A percentile compares a stretch with the other conserved stretches of the same genome.
These are phyloP conservation scores for Corymbia maculata DNA, from an alignment of 345 rosid species.

Conservation along the genomic window DNA sequence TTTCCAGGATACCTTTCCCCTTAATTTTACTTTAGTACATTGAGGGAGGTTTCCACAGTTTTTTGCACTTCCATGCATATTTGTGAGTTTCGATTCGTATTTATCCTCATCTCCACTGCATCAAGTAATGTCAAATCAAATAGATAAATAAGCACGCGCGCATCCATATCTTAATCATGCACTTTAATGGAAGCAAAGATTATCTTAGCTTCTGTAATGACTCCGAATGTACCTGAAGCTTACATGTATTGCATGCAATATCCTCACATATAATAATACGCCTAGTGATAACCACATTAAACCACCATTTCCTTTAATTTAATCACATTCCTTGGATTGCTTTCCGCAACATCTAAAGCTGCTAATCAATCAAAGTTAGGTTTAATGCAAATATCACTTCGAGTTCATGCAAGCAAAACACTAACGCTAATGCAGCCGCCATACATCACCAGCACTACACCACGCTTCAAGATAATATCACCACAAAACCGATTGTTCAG, in stretches of 20 bases:
- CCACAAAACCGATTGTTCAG: background rate
- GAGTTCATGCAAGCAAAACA: background rate
- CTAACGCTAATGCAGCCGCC: conserved; percentile 17
- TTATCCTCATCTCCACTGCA: background rate
- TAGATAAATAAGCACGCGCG: background rate
- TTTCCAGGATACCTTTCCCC: background rate
- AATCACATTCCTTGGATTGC: background rate
- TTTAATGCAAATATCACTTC: background rate
- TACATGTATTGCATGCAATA: background rate
- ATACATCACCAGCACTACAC: conserved; percentile 29
- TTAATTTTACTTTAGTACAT: background rate
- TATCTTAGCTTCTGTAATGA: background rate
- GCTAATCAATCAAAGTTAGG: background rate
- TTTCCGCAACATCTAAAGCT: background rate
- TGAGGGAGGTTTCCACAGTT: background rate
- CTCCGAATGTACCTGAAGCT: background rate
- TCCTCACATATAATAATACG: background rate
- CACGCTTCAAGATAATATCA: background rate
- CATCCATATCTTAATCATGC: background rate
- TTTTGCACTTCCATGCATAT: background rate
- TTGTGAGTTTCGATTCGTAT: background rate
- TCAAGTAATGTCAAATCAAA: background rate
- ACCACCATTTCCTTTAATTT: background rate
- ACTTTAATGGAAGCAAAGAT: background rate
- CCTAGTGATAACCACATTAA: background rate